Evolutionary conservation across 345 rosid genomes (phyloP).

Genomic region (Geranium rotundifolium): DNA sequence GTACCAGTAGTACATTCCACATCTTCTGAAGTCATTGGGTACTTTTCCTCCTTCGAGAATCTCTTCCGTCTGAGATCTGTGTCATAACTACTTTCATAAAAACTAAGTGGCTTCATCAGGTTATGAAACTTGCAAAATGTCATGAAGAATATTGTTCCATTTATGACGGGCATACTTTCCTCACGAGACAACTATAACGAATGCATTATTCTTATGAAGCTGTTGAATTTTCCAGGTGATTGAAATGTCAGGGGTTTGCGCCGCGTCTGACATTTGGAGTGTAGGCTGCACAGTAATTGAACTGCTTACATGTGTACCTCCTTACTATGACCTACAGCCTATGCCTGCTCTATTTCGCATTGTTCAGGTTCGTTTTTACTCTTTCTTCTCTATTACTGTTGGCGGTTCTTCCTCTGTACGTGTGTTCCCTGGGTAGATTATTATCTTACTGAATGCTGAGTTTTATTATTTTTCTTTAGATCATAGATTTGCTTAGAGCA

Average conservation of each 20-base stretch:
- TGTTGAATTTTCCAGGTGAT: conserved; percentile 61
- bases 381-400: neutral
- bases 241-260: conserved; percentile 99
- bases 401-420: neutral
- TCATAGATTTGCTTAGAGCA: neutral
- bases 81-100: neutral
- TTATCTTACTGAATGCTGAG: neutral
- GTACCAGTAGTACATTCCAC: neutral
- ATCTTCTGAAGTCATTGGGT: too few species aligned
- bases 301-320: conserved; percentile 93
- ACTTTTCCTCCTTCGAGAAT: too few species aligned
- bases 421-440: neutral
- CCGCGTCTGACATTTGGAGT: conserved; percentile 99
- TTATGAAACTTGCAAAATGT: neutral
- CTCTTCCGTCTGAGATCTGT: neutral
- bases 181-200: neutral
- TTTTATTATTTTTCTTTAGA: conserved; percentile 1
- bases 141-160: neutral
- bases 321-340: conserved; percentile 95
- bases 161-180: neutral
- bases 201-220: conserved; percentile 8
- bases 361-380: conserved; percentile 68
- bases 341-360: conserved; percentile 97
- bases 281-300: conserved; percentile 99
- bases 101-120: neutral